These are phyloP conservation scores for Globisporangium splendens DNA, from an alignment of 352 stramenopile genomes.

Conservation along the genomic window DNA sequence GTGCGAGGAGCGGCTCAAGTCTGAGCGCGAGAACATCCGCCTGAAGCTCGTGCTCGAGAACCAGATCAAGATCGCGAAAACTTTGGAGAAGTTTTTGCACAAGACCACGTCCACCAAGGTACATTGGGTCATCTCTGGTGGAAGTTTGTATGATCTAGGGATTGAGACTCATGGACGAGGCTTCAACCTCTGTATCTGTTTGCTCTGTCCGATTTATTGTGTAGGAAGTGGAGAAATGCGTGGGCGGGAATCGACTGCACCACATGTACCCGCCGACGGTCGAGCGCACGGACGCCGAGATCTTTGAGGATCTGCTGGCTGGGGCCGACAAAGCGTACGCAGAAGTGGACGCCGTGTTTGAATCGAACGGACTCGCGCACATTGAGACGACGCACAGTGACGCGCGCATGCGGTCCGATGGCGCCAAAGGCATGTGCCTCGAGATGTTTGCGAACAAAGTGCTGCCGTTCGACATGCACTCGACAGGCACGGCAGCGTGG, in stretches of 20 bases:
- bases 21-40: conserved; percentile 10
- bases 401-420: neutral
- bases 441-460: conserved; percentile 14
- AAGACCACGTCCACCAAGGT: neutral
- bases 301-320: neutral
- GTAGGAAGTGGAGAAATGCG: conserved; percentile 4
- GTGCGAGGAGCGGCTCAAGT: neutral
- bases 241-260: neutral
- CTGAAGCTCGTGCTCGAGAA: conserved; percentile 8
- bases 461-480: conserved; percentile 10
- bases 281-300: neutral
- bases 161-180: too few species aligned
- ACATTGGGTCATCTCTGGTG: too few species aligned
- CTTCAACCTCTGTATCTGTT: too few species aligned
- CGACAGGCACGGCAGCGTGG: conserved; percentile 7
- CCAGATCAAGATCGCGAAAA: conserved; percentile 8
- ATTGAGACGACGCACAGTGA: neutral
- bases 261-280: neutral
- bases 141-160: too few species aligned
- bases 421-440: conserved; percentile 6
- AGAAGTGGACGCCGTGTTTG: conserved; percentile 9
- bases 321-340: conserved; percentile 5
- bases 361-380: conserved; percentile 4
- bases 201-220: too few species aligned
- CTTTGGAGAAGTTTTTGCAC: neutral